phyloP scores from a whole-genome alignment of 2,329 filamentous ascomycete genomes.

The Colletotrichum phormii region DNA sequence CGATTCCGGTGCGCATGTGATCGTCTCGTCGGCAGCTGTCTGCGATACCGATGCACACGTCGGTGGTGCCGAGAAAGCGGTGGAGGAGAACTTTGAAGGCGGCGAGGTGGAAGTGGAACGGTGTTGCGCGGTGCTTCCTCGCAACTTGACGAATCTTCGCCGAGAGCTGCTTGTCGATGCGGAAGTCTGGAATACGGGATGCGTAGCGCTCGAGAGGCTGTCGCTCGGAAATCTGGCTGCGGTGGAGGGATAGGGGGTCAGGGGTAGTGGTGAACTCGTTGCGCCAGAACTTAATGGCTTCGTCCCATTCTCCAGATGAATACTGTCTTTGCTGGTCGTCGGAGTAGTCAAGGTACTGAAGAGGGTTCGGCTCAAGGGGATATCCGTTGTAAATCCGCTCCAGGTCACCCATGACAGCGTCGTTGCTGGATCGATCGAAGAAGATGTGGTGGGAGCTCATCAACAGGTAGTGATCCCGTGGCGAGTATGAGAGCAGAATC shows the following conservation, averaged over 20 bases:
- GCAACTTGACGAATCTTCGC: conserved; percentile 32
- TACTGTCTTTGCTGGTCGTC: conserved; percentile 45
- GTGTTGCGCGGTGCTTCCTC: conserved; percentile 34
- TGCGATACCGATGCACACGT: conserved; percentile 58
- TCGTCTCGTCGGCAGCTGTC: conserved; percentile 45
- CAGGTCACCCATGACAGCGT: conserved; percentile 57
- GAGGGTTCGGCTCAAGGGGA: conserved; percentile 31
- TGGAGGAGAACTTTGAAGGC: conserved; percentile 48
- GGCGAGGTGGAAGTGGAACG: conserved; percentile 61
- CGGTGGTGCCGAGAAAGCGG: conserved; percentile 41
- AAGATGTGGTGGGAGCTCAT: conserved; percentile 62
- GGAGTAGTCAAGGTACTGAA: conserved; percentile 53
- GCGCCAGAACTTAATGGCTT: conserved; percentile 40
- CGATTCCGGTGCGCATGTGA: conserved; percentile 18
- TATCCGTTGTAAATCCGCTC: conserved; percentile 54
- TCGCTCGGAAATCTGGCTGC: conserved; percentile 5
- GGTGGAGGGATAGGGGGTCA: conserved; percentile 36
- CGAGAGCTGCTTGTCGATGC: conserved; percentile 17
- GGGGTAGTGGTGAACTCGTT: conserved; percentile 33
- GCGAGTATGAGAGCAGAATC: conserved; percentile 47
- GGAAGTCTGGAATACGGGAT: conserved; percentile 9
- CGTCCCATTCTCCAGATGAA: conserved; percentile 35
- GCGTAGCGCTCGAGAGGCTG: conserved; percentile 1
- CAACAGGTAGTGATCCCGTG: conserved; percentile 52
- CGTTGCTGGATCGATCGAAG: conserved; percentile 60